Conservation (phyloP, 177 flowering plant genomes). For the Vitis hybrid region DNA sequence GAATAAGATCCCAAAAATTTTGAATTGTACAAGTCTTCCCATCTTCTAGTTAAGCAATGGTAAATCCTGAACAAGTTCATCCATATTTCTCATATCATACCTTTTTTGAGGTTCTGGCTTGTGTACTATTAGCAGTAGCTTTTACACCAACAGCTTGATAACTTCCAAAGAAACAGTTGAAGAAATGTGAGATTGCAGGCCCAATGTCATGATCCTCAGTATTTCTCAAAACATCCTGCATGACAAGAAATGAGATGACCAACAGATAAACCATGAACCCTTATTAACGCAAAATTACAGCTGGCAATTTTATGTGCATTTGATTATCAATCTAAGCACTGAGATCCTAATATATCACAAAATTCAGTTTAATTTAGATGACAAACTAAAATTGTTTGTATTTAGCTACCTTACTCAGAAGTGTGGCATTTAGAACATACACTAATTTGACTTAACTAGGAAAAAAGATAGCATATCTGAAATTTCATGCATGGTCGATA, state of each 20-base stretch:
- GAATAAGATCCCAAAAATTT: too few species aligned
- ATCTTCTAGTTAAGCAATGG: not conserved
- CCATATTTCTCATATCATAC: constrained; percentile 28
- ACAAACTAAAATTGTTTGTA: too few species aligned
- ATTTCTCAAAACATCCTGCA: constrained; percentile 81
- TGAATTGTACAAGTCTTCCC: too few species aligned
- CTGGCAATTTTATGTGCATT: not conserved
- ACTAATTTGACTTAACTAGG: too few species aligned
- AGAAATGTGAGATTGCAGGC: constrained; percentile 69
- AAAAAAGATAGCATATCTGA: too few species aligned
- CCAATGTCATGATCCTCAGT: constrained; percentile 90
- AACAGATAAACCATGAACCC: not conserved
- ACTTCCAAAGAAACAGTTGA: constrained; percentile 84
- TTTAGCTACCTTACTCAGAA: too few species aligned
- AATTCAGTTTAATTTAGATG: too few species aligned
- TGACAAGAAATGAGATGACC: constrained; percentile 1
- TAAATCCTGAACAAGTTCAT: not conserved
- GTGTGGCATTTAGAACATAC: too few species aligned
- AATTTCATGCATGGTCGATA: too few species aligned
- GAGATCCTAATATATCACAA: too few species aligned
- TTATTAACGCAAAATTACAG: not conserved
- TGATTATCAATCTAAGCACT: too few species aligned
- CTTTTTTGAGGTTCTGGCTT: constrained; percentile 54
- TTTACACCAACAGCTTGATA: constrained; percentile 41
- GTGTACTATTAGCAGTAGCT: constrained; percentile 29